Evolutionary conservation across 345 rosid species (phyloP).

Genomic region (Citrus mangshanensis): DNA sequence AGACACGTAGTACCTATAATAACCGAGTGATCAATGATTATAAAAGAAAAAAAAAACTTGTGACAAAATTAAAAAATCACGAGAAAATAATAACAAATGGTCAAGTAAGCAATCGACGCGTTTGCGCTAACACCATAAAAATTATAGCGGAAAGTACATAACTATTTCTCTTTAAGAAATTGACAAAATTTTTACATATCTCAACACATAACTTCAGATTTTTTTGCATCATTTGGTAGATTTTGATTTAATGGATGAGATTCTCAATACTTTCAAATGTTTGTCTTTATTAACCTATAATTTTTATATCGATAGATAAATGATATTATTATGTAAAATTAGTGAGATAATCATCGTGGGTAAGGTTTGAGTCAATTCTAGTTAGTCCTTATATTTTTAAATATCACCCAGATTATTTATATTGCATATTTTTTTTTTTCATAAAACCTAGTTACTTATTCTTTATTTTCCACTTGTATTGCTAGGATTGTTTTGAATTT

Average conservation of each 20-base stretch:
- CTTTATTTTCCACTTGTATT: no score
- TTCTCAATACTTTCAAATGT: neutral
- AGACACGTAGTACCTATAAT: neutral
- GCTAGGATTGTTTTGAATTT: no score
- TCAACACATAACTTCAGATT: neutral
- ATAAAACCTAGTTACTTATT: no score
- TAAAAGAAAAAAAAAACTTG: no score
- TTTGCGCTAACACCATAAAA: neutral
- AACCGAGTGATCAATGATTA: neutral
- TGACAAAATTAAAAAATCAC: no score
- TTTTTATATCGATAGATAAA: no score
- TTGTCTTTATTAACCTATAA: no score
- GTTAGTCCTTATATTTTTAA: no score
- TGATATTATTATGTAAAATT: neutral
- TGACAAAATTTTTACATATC: neutral
- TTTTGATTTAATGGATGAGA: conserved; percentile 9
- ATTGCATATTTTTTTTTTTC: no score
- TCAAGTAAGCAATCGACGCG: neutral
- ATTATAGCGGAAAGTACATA: neutral
- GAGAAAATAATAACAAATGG: neutral
- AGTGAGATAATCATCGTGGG: neutral
- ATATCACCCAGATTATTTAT: no score
- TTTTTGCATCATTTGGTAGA: neutral
- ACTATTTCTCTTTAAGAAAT: neutral
- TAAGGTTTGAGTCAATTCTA: no score